Conservation (phyloP, 192 early-diverging fungal genomes). For the Linnemannia zychae region DNA sequence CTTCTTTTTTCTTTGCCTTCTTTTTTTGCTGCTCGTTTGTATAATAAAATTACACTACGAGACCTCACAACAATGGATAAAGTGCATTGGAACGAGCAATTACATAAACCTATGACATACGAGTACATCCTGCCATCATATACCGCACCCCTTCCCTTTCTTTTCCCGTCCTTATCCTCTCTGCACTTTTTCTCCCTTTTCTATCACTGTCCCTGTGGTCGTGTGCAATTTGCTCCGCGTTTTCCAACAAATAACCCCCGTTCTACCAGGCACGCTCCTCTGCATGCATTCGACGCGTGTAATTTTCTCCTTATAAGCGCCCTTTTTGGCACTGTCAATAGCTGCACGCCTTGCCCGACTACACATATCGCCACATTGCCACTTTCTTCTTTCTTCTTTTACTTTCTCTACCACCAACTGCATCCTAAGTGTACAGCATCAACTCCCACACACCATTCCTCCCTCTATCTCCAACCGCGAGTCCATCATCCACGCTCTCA, state of each 20-base stretch:
- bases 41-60: conserved; percentile 39
- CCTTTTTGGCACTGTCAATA: not conserved
- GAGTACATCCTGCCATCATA: not conserved
- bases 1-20: not conserved
- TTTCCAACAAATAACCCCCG: not conserved
- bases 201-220: not conserved
- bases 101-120: conserved; percentile 6
- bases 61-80: conserved; percentile 14
- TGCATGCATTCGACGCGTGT: not conserved
- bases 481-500: not conserved
- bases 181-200: not conserved
- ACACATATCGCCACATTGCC: not conserved
- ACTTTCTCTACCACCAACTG: not conserved
- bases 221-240: not conserved
- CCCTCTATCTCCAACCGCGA: not conserved
- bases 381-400: not conserved
- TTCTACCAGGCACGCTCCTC: not conserved
- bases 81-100: conserved; percentile 1
- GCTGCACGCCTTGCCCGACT: not conserved
- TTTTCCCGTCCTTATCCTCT: not conserved
- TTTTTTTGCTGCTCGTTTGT: conserved; percentile 9
- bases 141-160: not conserved
- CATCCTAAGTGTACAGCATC: not conserved
- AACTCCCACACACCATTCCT: not conserved
- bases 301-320: not conserved